Evolutionary conservation across 768 basidiomycete genomes (phyloP).

Genomic region (Sarcodon sp.): DNA sequence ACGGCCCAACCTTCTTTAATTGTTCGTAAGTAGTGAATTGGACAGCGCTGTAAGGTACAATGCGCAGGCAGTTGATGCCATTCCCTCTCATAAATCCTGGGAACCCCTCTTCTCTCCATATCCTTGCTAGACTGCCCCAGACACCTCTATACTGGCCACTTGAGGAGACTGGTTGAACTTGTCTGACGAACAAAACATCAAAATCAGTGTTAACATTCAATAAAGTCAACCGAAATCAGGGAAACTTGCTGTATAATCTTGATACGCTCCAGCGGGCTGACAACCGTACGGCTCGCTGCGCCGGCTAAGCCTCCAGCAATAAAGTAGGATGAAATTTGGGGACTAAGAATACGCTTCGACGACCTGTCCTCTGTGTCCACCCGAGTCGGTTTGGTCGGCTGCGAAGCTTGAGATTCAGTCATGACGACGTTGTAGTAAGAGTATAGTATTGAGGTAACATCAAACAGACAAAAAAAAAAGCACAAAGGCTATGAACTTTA

Average conservation of each 20-base stretch:
- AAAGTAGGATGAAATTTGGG: slow-evolving; percentile 33
- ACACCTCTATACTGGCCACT: slow-evolving; percentile 69
- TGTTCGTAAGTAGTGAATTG: slow-evolving; percentile 87
- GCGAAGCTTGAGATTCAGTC: too few relatives aligned
- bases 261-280: slow-evolving; percentile 81
- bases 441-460: too few relatives aligned
- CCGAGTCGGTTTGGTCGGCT: too few relatives aligned
- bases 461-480: too few relatives aligned
- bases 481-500: too few relatives aligned
- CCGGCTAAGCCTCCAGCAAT: slow-evolving; percentile 43
- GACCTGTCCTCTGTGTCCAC: too few relatives aligned
- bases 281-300: slow-evolving; percentile 78
- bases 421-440: too few relatives aligned
- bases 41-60: slow-evolving; percentile 86
- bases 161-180: slow-evolving; percentile 69
- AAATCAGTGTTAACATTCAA: neutral
- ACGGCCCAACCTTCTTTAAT: slow-evolving; percentile 58
- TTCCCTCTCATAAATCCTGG: slow-evolving; percentile 92
- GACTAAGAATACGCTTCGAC: slow-evolving; percentile 10
- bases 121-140: slow-evolving; percentile 70
- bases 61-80: slow-evolving; percentile 81
- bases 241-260: slow-evolving; percentile 89
- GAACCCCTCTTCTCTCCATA: slow-evolving; percentile 93
- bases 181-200: slow-evolving; percentile 32
- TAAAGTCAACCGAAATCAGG: neutral